Conservation (phyloP, 768 basidiomycete species). For the Tricholoma furcatifolium region DNA sequence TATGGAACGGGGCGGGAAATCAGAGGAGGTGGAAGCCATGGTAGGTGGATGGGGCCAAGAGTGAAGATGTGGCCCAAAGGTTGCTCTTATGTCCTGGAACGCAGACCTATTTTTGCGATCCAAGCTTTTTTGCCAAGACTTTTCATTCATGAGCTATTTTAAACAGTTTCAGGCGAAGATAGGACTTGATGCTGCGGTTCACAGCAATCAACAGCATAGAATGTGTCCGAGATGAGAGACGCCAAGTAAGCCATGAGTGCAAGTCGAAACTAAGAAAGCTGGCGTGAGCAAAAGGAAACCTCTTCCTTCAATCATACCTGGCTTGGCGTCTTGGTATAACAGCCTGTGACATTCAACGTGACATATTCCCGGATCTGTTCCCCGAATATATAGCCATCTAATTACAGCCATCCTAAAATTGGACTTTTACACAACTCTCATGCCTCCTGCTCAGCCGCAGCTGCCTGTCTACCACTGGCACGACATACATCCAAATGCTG, state of each 20-base stretch:
- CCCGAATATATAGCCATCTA: conserved; percentile 36
- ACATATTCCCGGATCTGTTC: conserved; percentile 22
- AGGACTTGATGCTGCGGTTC: background rate
- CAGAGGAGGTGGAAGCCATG: conserved; percentile 34
- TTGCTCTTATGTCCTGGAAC: conserved; percentile 44
- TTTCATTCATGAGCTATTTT: conserved; percentile 39
- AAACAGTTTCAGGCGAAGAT: conserved; percentile 18
- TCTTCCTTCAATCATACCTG: background rate
- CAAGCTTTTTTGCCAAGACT: conserved; percentile 50
- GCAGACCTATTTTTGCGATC: conserved; percentile 45
- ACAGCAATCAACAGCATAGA: background rate
- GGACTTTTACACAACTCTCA: conserved; percentile 15
- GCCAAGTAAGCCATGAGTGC: background rate
- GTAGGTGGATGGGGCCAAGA: conserved; percentile 39
- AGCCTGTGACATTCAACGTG: conserved; percentile 23
- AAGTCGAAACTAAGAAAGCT: background rate
- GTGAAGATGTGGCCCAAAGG: conserved; percentile 32
- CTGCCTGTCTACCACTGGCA: conserved; percentile 35
- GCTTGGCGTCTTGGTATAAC: conserved; percentile 17
- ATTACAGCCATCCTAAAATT: conserved; percentile 25
- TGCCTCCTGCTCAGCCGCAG: conserved; percentile 2
- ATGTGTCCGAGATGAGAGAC: background rate
- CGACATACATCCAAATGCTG: conserved; percentile 28
- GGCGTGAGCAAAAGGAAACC: background rate
- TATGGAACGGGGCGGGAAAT: conserved; percentile 26